Percentiles rank a stretch among this genome's conserved stretches.
Evolutionary conservation across 2,329 filamentous ascomycete species (phyloP).

Genomic region (Gliomastix tumulicola): DNA sequence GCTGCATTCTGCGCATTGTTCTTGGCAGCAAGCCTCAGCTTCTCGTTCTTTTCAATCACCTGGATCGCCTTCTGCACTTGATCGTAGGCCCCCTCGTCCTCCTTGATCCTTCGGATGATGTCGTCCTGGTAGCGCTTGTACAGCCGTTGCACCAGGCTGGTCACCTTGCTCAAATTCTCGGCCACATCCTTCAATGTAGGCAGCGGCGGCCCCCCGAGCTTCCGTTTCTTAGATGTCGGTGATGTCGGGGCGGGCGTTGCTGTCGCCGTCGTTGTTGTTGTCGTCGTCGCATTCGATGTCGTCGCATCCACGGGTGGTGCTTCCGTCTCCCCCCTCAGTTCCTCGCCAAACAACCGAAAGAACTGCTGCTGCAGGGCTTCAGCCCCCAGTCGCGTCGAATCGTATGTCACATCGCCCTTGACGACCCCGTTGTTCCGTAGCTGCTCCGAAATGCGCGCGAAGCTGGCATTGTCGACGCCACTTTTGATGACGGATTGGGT

Average conservation of each 20-base stretch:
- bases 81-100: slow-evolving; percentile 65
- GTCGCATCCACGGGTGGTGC: slow-evolving; percentile 15
- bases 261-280: neutral
- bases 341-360: slow-evolving; percentile 67
- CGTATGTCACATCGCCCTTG: slow-evolving; percentile 62
- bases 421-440: slow-evolving; percentile 70
- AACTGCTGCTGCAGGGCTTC: slow-evolving; percentile 77
- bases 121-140: slow-evolving; percentile 69
- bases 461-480: slow-evolving; percentile 58
- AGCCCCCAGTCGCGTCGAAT: slow-evolving; percentile 66
- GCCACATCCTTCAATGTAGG: slow-evolving; percentile 60
- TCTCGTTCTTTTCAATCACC: slow-evolving; percentile 50
- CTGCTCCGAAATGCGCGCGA: slow-evolving; percentile 65
- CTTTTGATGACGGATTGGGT: slow-evolving; percentile 71
- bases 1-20: slow-evolving; percentile 3
- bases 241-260: slow-evolving; percentile 28
- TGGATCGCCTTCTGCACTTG: slow-evolving; percentile 60
- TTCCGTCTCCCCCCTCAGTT: slow-evolving; percentile 48
- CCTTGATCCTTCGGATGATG: slow-evolving; percentile 61
- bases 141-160: slow-evolving; percentile 63
- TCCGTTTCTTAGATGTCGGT: slow-evolving; percentile 62
- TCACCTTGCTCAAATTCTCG: slow-evolving; percentile 61
- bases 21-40: slow-evolving; percentile 21
- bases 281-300: neutral
- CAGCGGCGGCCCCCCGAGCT: slow-evolving; percentile 57